Evolutionary conservation across 2,329 filamentous ascomycete species (phyloP).

Genomic region (Apiospora sp.): DNA sequence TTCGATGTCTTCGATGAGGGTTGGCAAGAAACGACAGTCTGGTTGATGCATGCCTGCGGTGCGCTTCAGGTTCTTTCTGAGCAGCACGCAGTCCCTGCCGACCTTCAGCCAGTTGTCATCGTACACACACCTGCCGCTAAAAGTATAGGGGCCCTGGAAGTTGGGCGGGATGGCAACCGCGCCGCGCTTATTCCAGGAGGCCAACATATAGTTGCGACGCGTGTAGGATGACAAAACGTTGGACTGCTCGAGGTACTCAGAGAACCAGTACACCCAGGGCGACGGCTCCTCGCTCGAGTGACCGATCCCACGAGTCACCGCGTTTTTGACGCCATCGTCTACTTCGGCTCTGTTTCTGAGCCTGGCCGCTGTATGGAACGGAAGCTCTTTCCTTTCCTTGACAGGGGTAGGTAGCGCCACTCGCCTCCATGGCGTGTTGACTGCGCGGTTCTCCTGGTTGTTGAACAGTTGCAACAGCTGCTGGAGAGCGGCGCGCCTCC

Average conservation of each 20-base stretch:
- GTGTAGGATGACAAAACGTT: constrained; percentile 35
- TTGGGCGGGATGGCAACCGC: constrained; percentile 39
- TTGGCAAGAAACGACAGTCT: constrained; percentile 39
- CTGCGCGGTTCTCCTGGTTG: constrained; percentile 46
- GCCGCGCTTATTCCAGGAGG: constrained; percentile 34
- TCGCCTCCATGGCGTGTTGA: constrained; percentile 47
- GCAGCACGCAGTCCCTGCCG: constrained; percentile 37
- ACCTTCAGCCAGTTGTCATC: constrained; percentile 42
- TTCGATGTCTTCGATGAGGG: constrained; percentile 32
- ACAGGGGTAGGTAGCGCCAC: constrained; percentile 45
- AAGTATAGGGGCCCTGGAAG: constrained; percentile 41
- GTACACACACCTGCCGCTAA: constrained; percentile 37
- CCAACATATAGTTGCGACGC: constrained; percentile 34
- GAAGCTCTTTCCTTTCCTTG: constrained; percentile 36
- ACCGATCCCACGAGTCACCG: not conserved
- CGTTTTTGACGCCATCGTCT: not conserved
- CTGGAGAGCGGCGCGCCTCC: constrained; percentile 53
- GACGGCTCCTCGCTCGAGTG: constrained; percentile 39
- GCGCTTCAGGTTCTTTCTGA: constrained; percentile 37
- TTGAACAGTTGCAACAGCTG: constrained; percentile 49
- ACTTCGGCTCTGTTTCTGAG: constrained; percentile 22
- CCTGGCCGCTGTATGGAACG: constrained; percentile 33
- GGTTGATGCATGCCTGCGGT: constrained; percentile 26
- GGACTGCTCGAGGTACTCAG: constrained; percentile 35
- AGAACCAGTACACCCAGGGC: constrained; percentile 41